Evolutionary conservation across 768 basidiomycete genomes (phyloP).

Genomic region (Collybia mongolica): DNA sequence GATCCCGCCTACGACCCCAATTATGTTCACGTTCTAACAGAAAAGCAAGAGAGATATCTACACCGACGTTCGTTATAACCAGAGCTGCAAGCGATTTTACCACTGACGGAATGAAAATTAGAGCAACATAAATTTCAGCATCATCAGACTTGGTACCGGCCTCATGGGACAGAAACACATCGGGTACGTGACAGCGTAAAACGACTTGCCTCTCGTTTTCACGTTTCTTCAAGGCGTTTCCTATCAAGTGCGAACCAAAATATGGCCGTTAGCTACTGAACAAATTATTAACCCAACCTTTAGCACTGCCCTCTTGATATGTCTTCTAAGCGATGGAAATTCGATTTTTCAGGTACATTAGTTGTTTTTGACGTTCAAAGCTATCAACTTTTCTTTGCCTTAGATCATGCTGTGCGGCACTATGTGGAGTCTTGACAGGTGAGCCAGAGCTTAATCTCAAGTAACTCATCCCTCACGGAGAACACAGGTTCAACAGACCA

Average conservation of each 20-base stretch:
- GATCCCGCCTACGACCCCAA: conserved; percentile 73
- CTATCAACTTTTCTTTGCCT: background rate
- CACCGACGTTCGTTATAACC: conserved; percentile 53
- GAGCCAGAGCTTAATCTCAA: conserved; percentile 3
- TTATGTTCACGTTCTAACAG: conserved; percentile 69
- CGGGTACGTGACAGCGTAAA: conserved; percentile 38
- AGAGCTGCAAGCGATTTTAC: background rate
- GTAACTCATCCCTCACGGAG: background rate
- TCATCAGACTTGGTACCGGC: conserved; percentile 82
- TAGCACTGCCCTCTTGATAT: conserved; percentile 72
- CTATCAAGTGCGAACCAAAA: conserved; percentile 49
- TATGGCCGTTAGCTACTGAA: too few species aligned
- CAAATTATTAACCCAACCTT: too few species aligned
- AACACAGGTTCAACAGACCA: conserved; percentile 55
- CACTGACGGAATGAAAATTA: conserved; percentile 20
- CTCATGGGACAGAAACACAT: conserved; percentile 83
- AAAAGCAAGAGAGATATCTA: conserved; percentile 60
- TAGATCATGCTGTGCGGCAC: conserved; percentile 67
- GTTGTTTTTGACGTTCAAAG: background rate
- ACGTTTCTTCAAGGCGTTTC: conserved; percentile 54
- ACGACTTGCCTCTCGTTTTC: background rate
- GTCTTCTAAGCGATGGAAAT: conserved; percentile 71
- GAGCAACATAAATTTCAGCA: conserved; percentile 70
- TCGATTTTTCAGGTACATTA: conserved; percentile 70
- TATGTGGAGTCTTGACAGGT: conserved; percentile 82